A percentile compares a stretch with the other conserved stretches of the same genome.
phyloP scores from a whole-genome alignment of 202 grass and related monocot species.

The Carex sylvatica region DNA sequence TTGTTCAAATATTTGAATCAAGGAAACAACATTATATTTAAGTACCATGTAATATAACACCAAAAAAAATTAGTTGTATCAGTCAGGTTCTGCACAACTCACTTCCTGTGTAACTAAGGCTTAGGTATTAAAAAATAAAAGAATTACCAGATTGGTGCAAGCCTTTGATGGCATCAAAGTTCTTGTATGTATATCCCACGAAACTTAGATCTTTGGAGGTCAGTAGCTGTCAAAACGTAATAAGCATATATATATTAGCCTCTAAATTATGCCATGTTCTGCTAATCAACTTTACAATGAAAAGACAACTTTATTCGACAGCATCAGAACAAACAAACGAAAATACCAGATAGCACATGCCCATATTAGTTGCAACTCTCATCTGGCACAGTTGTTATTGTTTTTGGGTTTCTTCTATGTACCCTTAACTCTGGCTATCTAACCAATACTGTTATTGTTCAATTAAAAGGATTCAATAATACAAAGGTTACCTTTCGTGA shows the following conservation, averaged over 20 bases:
- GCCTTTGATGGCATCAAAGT: slow-evolving; percentile 95
- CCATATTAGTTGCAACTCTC: background rate
- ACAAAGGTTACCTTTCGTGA: slow-evolving; percentile 78
- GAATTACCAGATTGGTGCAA: slow-evolving; percentile 67
- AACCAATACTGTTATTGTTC: background rate
- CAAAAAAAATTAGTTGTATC: background rate
- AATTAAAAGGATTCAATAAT: slow-evolving; percentile 11
- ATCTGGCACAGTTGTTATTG: background rate
- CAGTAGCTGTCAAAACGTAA: slow-evolving; percentile 22
- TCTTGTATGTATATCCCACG: slow-evolving; percentile 98
- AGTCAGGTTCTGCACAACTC: background rate
- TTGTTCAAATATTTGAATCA: slow-evolving; percentile 15
- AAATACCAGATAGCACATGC: background rate
- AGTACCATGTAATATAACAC: background rate
- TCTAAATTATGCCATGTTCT: slow-evolving; percentile 31
- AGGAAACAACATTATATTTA: background rate
- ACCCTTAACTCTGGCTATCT: slow-evolving; percentile 1
- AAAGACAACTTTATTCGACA: slow-evolving; percentile 16
- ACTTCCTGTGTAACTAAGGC: background rate
- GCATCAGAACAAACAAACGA: background rate
- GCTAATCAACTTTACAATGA: slow-evolving; percentile 25
- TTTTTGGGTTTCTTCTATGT: background rate
- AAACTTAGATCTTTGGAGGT: slow-evolving; percentile 95
- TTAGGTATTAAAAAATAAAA: slow-evolving; percentile 25
- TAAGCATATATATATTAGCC: slow-evolving; percentile 23